Percentiles rank a stretch among this genome's conserved stretches.
Evolutionary conservation across 352 stramenopile genomes (phyloP).

Genomic region (Bremia lactucae): DNA sequence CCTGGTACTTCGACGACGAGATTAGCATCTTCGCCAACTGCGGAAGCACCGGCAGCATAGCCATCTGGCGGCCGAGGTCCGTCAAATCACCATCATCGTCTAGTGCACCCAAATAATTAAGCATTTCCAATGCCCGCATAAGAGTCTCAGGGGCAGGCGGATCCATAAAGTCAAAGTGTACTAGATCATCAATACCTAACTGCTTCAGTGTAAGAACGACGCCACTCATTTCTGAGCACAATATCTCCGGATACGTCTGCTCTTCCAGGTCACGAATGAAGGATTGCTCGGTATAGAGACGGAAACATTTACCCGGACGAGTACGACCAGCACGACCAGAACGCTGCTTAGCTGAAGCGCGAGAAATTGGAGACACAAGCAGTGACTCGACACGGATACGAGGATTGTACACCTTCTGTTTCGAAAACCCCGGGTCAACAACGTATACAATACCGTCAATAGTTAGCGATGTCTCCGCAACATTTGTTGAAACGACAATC

Average conservation of each 20-base stretch:
- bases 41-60: conserved; percentile 94
- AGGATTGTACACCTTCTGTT: conserved; percentile 99
- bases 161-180: conserved; percentile 99
- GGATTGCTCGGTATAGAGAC: conserved; percentile 96
- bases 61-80: conserved; percentile 86
- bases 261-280: conserved; percentile 97
- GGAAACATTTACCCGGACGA: conserved; percentile 90
- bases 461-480: conserved; percentile 99
- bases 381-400: conserved; percentile 97
- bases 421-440: conserved; percentile 98
- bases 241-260: conserved; percentile 98
- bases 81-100: conserved; percentile 97
- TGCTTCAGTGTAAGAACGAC: conserved; percentile 97
- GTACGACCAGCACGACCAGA: conserved; percentile 89
- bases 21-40: conserved; percentile 97
- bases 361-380: conserved; percentile 95
- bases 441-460: conserved; percentile 99
- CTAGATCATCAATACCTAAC: conserved; percentile 97
- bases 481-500: conserved; percentile 98
- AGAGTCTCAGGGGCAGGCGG: conserved; percentile 96
- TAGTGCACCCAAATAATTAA: conserved; percentile 96
- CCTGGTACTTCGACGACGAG: conserved; percentile 89
- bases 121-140: conserved; percentile 96
- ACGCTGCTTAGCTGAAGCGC: conserved; percentile 90
- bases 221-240: conserved; percentile 92